A percentile compares a stretch with the other conserved stretches of the same genome.
Evolutionary conservation across 2,329 filamentous ascomycete species (phyloP).

Genomic region (Curvularia lunata): DNA sequence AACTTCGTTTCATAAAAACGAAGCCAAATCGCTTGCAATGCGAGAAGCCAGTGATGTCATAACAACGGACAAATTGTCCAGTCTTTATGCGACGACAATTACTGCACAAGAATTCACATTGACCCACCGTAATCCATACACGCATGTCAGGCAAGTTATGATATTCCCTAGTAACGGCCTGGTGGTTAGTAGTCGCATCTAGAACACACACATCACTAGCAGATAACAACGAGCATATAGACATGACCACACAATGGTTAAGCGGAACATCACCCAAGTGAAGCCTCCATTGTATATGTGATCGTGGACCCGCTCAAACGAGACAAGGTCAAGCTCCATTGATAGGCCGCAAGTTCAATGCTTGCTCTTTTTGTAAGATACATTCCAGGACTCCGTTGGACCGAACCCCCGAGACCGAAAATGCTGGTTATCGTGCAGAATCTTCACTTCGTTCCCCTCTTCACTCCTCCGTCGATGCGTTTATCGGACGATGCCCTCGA

Average conservation of each 20-base stretch:
- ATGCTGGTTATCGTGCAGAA: conserved; percentile 48
- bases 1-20: neutral
- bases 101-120: neutral
- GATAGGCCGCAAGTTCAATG: conserved; percentile 54
- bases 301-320: conserved; percentile 48
- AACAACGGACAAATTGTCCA: neutral
- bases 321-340: conserved; percentile 51
- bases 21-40: neutral
- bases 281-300: conserved; percentile 64
- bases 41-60: conserved; percentile 1
- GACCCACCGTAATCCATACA: neutral
- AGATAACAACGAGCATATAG: conserved; percentile 23
- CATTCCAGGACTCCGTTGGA: conserved; percentile 49
- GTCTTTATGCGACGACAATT: neutral
- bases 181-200: conserved; percentile 7
- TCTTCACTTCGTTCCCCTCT: conserved; percentile 38
- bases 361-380: conserved; percentile 52
- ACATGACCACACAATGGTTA: conserved; percentile 61
- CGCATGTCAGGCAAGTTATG: neutral
- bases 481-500: conserved; percentile 99
- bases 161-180: neutral
- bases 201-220: conserved; percentile 32
- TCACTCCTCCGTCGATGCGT: conserved; percentile 47
- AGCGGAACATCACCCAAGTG: conserved; percentile 63
- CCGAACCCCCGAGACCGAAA: conserved; percentile 48